Base-by-base conservation (phyloP, 352 stramenopile species). In the Pythium rishiriense region DNA sequence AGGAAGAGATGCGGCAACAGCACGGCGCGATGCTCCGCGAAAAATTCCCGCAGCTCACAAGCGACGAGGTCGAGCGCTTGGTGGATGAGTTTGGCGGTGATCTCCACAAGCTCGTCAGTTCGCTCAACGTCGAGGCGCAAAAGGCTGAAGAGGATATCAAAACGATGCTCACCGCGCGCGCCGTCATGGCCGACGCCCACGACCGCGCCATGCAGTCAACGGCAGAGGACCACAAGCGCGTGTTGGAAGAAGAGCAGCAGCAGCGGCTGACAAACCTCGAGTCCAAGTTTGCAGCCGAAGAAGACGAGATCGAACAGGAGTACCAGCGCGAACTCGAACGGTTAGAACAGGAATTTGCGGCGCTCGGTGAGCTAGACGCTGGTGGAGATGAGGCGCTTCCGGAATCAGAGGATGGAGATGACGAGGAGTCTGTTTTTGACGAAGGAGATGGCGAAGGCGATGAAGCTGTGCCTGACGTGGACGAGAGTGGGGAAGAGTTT, bases 181-280 rank as follows among this genome's bases (percentile, higher is more conserved):
- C 68, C 21, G 52, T 88, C 0, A 49, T 62, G 24, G 29, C 33
- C 2, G 63, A 56, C 14, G 49, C 31, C 49, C 47, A 19, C 49
- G 42, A 39, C 6, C 52, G 43, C 4, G 42, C 49, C 12, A 43
- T 61, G 22, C 21, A 43, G 0, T 25, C 25, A 0, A 50, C 41
- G 2, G 26, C 26, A 1, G 25, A 45, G 11, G 31, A 62, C 14
- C 43, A 68, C 4, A 58, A 85, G 24, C 37, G 78, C 6, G 75
- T 62, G 21, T 82, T 89, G 37, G 77, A 88, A 47, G 56, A 79
- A 43, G 79, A 85, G 22, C 89, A 90, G 47, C 63, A 78, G 8
- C 69, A 72, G 25, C 74, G 87, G 49, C 57, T 81, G 10, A 72
- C 79, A 2, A 65, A 50, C 11, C 29, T 92, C 35, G 75, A 89